Base-by-base conservation (phyloP, 148 eudicot genomes). In the Rhododendron ferrugineum region DNA sequence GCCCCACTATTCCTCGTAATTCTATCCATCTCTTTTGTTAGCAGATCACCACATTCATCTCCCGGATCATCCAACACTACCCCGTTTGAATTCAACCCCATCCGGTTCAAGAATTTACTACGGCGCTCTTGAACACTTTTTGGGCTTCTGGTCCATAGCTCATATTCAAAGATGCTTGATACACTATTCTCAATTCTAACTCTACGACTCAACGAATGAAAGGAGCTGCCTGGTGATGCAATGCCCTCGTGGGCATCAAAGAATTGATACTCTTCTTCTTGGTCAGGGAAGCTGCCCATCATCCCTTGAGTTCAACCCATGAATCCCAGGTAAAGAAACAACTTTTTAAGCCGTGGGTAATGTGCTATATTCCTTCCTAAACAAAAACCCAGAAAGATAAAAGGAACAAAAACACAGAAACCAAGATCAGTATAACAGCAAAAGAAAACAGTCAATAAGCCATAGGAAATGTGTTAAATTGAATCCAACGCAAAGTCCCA, bases 211-310 rank as follows among this genome's bases (percentile, higher is more conserved):
- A 30, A 80, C 11, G 79, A n/a, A 64, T 87, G 90, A 26, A 60
- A 44, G 78, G 75, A 82, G 90, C 89, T 90, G 9, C 90, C 89
- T 11, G 44, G 44, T 42, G 85, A 84, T 64, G 90, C 54, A 90
- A 96, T 89, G 80, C 89, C 93, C 52, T 96, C 99, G 30, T 44
- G 84, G 54, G 98, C 98, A 89, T 96, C 98, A 82, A 96, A 95
- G 83, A 92, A 95, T 47, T 88, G 88, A 86, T 80, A 84, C 79
- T 94, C 96, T 81, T 89, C 90, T 32, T 70, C 90, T 4, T 90
- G 91, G 47, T 90, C 91, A 86, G 83, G 84, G 86, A 87, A 90
- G 89, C 92, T 89, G 89, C 88, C 95, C 97, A 93, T 92, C 70
- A 84, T 92, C 86, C 82, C 85, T 90, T 86, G 88, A 85, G 91